phyloP scores from a whole-genome alignment of 2,329 filamentous ascomycete species.

The Keithomyces neogunnii region DNA sequence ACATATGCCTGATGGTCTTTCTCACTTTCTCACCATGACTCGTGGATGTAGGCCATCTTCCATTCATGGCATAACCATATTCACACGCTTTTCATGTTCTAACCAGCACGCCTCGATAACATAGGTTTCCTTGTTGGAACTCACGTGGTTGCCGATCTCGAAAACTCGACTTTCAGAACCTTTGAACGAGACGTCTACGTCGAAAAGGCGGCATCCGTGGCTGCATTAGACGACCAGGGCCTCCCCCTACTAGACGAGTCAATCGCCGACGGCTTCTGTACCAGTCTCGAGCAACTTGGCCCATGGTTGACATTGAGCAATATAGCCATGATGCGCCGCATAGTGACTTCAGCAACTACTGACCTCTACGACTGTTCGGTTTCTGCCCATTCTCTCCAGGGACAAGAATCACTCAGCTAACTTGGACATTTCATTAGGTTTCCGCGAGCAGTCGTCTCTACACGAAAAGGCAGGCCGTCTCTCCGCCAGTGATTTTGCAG shows the following conservation, averaged over 20 bases:
- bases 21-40: constrained; percentile 29
- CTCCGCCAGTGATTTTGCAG: constrained; percentile 20
- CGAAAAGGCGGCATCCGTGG: constrained; percentile 16
- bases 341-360: constrained; percentile 15
- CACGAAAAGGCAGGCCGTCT: constrained; percentile 21
- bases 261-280: constrained; percentile 18
- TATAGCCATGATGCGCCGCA: constrained; percentile 21
- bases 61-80: neutral
- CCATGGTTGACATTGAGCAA: constrained; percentile 21
- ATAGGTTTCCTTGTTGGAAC: constrained; percentile 19
- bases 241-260: constrained; percentile 10
- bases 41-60: constrained; percentile 23
- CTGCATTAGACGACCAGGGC: constrained; percentile 4
- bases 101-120: no score
- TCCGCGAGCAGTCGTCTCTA: constrained; percentile 16
- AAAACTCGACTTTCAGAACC: constrained; percentile 15
- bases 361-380: constrained; percentile 20
- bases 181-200: constrained; percentile 20
- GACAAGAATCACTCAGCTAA: no score
- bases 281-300: constrained; percentile 18
- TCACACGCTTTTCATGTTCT: neutral
- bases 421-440: constrained; percentile 10
- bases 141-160: constrained; percentile 11
- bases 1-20: constrained; percentile 30
- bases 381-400: no score